Base-by-base conservation (phyloP, 2,329 filamentous ascomycete genomes). In the Trichoderma asperellum region DNA sequence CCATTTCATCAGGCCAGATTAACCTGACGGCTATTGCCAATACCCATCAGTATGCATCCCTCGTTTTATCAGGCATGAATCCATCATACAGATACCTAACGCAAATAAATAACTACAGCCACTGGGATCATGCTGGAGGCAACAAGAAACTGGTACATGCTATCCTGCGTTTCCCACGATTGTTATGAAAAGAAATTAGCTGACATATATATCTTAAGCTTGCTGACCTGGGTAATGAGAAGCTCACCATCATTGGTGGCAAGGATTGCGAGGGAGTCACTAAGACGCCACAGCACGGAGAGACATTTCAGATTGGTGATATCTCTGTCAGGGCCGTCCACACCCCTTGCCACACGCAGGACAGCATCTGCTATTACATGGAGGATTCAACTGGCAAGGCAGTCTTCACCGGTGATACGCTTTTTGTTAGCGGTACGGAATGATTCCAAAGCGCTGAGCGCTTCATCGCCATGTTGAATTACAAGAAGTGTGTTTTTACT, bases 301-400 rank as follows among this genome's bases (percentile, higher is more conserved):
- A 93, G 73, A 88, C 85, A 3, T 97, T 97, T 84, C 91, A 88
- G 72, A 88, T 99, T 71, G 96, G 96, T 68, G 86, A 87, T 73
- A 96, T 99, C 79, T 86, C 87, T 16, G 91, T 97, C 69, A 95
- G 88, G 77, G 92, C 92, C 29, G 84, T 98, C n/a, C 92, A 98
- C 81, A 99, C 96, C 14, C 96, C 96, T 1, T 99, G 96, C 80
- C 96, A 99, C 79, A 99, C 96, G 1, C 94, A 97, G 82, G 96
- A 99, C 82, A 97, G 94, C 80, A 97, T 99, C 78, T 99, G 96
- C 85, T 99, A 90, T 83, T 93, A 90, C 74, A 89, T 96, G 84
- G 88, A 97, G 80, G 95, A 99, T 76, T 90, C 89, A 24, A 83
- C 88, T 59, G 82, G 87, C 68, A 90, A 88, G 75, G 94, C 87